Conservation (phyloP, 345 rosid species). For the Citrus unshiu region DNA sequence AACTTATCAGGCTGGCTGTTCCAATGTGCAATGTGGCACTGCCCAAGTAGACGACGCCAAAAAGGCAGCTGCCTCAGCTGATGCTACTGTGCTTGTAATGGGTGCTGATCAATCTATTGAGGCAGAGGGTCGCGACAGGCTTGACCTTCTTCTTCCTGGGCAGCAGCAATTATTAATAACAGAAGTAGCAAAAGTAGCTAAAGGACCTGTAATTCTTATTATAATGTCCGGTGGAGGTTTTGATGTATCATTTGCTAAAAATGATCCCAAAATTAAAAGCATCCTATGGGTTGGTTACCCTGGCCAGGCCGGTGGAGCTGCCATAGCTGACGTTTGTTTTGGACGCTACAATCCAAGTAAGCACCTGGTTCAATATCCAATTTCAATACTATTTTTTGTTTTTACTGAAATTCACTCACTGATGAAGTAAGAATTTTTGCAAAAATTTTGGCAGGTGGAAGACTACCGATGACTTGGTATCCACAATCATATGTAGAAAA, state of each 20-base stretch:
- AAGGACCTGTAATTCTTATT: conserved; percentile 85
- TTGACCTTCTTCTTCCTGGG: conserved; percentile 69
- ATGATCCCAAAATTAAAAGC: conserved; percentile 51
- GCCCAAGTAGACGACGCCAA: conserved; percentile 60
- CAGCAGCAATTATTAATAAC: conserved; percentile 61
- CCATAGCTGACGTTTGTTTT: conserved; percentile 77
- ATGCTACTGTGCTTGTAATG: conserved; percentile 71
- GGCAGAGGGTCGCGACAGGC: conserved; percentile 64
- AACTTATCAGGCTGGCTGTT: conserved; percentile 64
- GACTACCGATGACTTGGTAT: conserved; percentile 97
- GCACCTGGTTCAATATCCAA: neutral
- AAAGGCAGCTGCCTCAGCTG: conserved; percentile 53
- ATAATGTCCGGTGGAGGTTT: conserved; percentile 96
- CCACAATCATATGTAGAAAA: conserved; percentile 67
- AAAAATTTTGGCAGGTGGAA: conserved; percentile 44
- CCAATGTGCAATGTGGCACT: conserved; percentile 57
- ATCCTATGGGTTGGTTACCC: conserved; percentile 96
- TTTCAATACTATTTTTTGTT: too few relatives aligned
- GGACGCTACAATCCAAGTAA: conserved; percentile 85
- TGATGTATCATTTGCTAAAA: conserved; percentile 72
- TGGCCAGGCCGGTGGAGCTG: conserved; percentile 93
- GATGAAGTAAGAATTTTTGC: too few relatives aligned
- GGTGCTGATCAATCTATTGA: conserved; percentile 83
- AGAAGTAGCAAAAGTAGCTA: conserved; percentile 62
- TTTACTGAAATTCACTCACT: neutral